Base-by-base conservation (phyloP, 192 early-diverging fungal genomes). In the Coemansia erecta region DNA sequence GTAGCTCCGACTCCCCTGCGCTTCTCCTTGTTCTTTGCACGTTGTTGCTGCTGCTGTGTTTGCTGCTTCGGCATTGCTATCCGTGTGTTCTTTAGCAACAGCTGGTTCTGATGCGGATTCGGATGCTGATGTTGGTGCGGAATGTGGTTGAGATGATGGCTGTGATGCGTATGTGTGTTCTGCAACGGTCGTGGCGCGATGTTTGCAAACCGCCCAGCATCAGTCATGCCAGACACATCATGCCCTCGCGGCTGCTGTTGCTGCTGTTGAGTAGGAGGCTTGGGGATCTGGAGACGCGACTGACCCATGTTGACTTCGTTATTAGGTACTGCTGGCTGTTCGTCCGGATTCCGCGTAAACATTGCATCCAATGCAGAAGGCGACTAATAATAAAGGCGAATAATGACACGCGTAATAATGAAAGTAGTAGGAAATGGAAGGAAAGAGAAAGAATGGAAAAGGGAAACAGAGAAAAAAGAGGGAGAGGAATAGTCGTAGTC, bases 261-360 rank as follows among this genome's bases (percentile, higher is more conserved):
- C 31, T 3, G 11, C 2, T 19, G 51, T 24, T 26, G 26, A 26
- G 26, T 26, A 26, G 35, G 35, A 7, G 35, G 35, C 10, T 9
- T 37, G 8, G 35, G 35, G 8, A 37, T 37, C 8, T 37, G 35
- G 10, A 37, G 35, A 37, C 35, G 35, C 3, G 35, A 37, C 35
- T 37, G 35, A 11, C 35, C 10, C 35, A 37, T 37, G 35, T 37
- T 37, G 8, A 11, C 35, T 37, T 37, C 35, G 35, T 1, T 37
- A 37, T 9, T 37, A 10, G 35, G 8, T 37, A 37, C 10, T 37
- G 8, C 35, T 37, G 35, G 35, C 35, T 22, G 41, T 6, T 56
- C 49, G 41, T 69, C 66, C 24, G 54, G 47, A 51, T 47, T 66
- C 22, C 60, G 70, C 28, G 56, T 47, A 66, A 73, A 63, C 70